Evolutionary conservation across 148 eudicot genomes (phyloP), one percentile per base, ranked within the genome.

Genomic region (Fagopyrum tataricum): DNA sequence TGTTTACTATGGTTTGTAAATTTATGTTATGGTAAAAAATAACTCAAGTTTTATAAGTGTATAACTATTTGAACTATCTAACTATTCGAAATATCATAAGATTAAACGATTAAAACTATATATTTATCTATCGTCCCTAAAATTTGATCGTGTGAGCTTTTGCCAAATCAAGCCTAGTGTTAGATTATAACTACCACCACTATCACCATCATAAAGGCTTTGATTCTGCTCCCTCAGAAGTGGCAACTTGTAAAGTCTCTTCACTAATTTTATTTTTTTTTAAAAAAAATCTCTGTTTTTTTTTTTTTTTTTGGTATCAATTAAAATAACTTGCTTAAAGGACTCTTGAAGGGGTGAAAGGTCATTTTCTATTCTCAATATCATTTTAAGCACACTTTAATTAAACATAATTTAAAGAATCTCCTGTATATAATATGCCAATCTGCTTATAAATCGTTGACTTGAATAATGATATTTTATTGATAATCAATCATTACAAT

Each of bases 141-240:
- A 2, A 0, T 3, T 52, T 52, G 18, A 14, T 5, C 9, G 11
- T 18, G 0, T 18, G 12, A 55, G 4, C 61, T 7, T 7, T 55
- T 55, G 12, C 61, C 0, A 20, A 55, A 55, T 20, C 21, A 55
- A 20, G 31, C 26, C 20, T 8, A 47, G 8, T 8, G 21, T 55
- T 55, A 55, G 61, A 18, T 55, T 21, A 55, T 55, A 55, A 21
- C 61, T 55, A 55, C 61, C 61, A 55, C 61, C 61, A 55, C 61
- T 7, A 55, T 21, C 26, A 55, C 26, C 61, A 55, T 20, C 61
- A 55, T 55, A 23, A 2, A 8, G 11, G 9, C 11, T n/a, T 55
- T 20, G 21, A 55, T 18, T 55, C 61, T 55, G 61, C 61, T 55
- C 61, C 61, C 61, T 55, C 1, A 7, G 0, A 8, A 55, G 26